Evolutionary conservation across 495 filamentous ascomycete genomes (phyloP).

Genomic region (Penicillium arizonense): DNA sequence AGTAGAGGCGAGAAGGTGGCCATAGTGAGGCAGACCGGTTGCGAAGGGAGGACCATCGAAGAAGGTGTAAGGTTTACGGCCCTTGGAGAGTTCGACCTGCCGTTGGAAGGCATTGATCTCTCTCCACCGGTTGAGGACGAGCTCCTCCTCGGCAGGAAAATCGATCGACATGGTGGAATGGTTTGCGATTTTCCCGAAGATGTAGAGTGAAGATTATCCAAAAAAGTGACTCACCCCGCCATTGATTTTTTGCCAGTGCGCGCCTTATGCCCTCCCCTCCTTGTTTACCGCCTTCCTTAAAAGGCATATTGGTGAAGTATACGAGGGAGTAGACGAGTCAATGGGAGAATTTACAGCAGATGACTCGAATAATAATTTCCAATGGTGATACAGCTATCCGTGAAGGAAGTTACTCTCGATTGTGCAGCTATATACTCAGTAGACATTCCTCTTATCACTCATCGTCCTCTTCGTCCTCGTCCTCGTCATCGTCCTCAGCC

Average conservation of each 20-base stretch:
- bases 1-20: slow-evolving; percentile 90
- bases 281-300: slow-evolving; percentile 13
- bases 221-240: slow-evolving; percentile 13
- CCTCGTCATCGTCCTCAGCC: slow-evolving; percentile 70
- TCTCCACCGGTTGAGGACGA: slow-evolving; percentile 75
- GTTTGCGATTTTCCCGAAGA: slow-evolving; percentile 16
- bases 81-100: slow-evolving; percentile 72
- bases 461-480: slow-evolving; percentile 60
- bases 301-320: background rate
- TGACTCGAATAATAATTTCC: no score
- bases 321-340: no score
- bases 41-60: slow-evolving; percentile 63
- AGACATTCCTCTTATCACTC: slow-evolving; percentile 28
- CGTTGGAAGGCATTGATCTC: slow-evolving; percentile 86
- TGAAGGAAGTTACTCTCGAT: background rate
- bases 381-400: no score
- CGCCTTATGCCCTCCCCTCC: slow-evolving; percentile 9
- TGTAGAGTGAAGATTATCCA: slow-evolving; percentile 20
- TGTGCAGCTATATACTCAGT: slow-evolving; percentile 13
- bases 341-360: no score
- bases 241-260: slow-evolving; percentile 24
- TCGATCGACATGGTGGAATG: slow-evolving; percentile 72
- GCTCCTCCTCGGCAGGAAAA: slow-evolving; percentile 89
- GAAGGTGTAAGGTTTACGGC: slow-evolving; percentile 69
- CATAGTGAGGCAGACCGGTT: slow-evolving; percentile 88